A percentile compares a stretch with the other conserved stretches of the same genome.
These are phyloP conservation scores for Nemania diffusa DNA, from an alignment of 2,329 filamentous ascomycete genomes.

Conservation along the genomic window DNA sequence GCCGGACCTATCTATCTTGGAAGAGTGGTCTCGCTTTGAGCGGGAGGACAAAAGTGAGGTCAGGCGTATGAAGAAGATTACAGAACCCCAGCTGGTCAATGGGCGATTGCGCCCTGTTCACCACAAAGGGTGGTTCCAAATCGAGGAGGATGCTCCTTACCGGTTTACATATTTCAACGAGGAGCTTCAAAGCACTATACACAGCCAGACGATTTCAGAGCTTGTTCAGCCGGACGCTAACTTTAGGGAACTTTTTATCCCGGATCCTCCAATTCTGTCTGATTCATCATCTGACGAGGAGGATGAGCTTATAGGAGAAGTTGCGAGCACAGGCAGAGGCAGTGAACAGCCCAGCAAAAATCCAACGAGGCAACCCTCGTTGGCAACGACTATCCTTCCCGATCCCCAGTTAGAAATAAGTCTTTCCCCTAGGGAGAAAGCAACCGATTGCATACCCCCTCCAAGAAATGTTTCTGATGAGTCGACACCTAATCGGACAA, in stretches of 20 bases:
- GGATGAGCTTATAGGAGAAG: conserved; percentile 54
- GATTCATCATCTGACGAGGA: conserved; percentile 76
- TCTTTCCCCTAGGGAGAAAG: conserved; percentile 33
- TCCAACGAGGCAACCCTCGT: conserved; percentile 59
- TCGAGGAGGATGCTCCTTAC: conserved; percentile 90
- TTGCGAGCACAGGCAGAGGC: conserved; percentile 48
- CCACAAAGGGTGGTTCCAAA: conserved; percentile 82
- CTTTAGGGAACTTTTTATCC: conserved; percentile 90
- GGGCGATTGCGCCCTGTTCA: conserved; percentile 85
- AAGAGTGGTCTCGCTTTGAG: conserved; percentile 91
- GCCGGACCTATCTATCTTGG: conserved; percentile 85
- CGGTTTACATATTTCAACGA: conserved; percentile 99
- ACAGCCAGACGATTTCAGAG: conserved; percentile 94
- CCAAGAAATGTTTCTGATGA: conserved; percentile 40
- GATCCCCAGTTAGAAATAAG: conserved; percentile 34
- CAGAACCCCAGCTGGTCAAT: conserved; percentile 91
- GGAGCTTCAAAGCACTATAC: conserved; percentile 93
- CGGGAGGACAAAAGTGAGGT: conserved; percentile 88
- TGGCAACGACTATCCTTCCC: conserved; percentile 45
- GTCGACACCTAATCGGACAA: conserved; percentile 39
- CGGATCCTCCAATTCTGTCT: conserved; percentile 79
- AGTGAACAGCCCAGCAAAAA: conserved; percentile 54
- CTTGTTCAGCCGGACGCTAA: conserved; percentile 84
- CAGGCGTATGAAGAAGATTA: conserved; percentile 88
- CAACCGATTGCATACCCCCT: conserved; percentile 29